phyloP scores from a whole-genome alignment of 169 alveolate genomes.

The Plasmodium inui region DNA sequence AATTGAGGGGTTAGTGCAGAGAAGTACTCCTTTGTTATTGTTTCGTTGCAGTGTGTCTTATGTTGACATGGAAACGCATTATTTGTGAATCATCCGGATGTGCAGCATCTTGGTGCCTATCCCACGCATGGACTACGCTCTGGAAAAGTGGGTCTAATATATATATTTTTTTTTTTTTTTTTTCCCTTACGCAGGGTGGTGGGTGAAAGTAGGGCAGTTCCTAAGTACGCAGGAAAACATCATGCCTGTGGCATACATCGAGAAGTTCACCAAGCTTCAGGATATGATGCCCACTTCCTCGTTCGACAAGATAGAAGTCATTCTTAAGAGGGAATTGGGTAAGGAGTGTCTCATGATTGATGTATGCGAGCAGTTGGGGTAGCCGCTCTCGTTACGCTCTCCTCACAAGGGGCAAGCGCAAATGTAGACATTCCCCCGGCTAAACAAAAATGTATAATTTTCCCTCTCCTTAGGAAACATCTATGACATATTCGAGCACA shows the following conservation, averaged over 20 bases:
- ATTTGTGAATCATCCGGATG: neutral
- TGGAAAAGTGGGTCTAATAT: neutral
- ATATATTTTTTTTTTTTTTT: neutral
- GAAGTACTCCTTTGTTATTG: neutral
- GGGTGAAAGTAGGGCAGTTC: constrained; percentile 95
- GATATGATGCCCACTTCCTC: constrained; percentile 91
- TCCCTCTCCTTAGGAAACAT: constrained; percentile 7
- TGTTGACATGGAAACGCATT: neutral
- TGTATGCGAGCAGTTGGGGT: neutral
- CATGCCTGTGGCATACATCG: constrained; percentile 90
- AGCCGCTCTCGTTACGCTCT: neutral
- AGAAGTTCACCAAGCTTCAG: constrained; percentile 89
- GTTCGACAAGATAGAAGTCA: constrained; percentile 81
- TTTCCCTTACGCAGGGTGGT: constrained; percentile 86
- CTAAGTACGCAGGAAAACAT: constrained; percentile 92
- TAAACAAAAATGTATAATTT: no score
- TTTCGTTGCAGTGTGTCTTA: neutral
- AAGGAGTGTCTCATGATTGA: neutral
- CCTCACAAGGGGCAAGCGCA: neutral
- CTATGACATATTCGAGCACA: constrained; percentile 77
- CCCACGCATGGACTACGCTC: neutral
- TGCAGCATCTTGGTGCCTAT: neutral
- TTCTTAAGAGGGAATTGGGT: constrained; percentile 88
- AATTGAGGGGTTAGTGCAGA: constrained; percentile 81
- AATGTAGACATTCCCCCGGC: neutral